These are phyloP conservation scores for Talaromyces funiculosus DNA, from an alignment of 2,329 filamentous ascomycete species.

Conservation along the genomic window DNA sequence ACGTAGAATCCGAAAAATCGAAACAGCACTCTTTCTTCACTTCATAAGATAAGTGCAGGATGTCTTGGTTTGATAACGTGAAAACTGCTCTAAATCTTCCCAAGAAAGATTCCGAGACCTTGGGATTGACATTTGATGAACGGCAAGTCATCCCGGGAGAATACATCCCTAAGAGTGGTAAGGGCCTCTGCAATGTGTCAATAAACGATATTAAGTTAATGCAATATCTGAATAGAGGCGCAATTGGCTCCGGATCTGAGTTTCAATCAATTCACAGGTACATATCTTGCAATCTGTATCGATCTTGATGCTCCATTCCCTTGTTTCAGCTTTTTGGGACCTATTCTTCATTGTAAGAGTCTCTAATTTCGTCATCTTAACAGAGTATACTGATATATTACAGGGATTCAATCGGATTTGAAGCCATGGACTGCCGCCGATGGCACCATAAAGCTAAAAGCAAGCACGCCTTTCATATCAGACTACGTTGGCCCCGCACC, in stretches of 20 bases:
- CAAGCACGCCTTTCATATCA: constrained; percentile 22
- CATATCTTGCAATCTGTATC: constrained; percentile 23
- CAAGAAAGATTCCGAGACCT: not conserved
- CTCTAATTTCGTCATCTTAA: constrained; percentile 10
- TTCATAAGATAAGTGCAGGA: not conserved
- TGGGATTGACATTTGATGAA: not conserved
- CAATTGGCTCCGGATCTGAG: not conserved
- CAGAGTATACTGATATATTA: not conserved
- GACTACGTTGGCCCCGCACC: constrained; percentile 45
- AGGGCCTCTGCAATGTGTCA: not conserved
- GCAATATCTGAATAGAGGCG: not conserved
- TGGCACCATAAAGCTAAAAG: not conserved
- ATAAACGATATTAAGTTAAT: not conserved
- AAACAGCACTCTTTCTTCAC: not conserved
- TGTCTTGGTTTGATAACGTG: not conserved
- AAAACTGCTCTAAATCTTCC: not conserved
- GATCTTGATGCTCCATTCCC: constrained; percentile 31
- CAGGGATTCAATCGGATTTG: not conserved
- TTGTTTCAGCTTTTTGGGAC: constrained; percentile 22
- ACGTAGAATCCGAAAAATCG: not conserved
- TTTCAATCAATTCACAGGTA: not conserved
- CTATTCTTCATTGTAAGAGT: constrained; percentile 30
- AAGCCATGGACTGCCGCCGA: not conserved
- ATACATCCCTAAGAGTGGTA: not conserved
- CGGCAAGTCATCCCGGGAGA: not conserved